phyloP scores from a whole-genome alignment of 2,329 filamentous ascomycete genomes.

The Penicillium sp. region DNA sequence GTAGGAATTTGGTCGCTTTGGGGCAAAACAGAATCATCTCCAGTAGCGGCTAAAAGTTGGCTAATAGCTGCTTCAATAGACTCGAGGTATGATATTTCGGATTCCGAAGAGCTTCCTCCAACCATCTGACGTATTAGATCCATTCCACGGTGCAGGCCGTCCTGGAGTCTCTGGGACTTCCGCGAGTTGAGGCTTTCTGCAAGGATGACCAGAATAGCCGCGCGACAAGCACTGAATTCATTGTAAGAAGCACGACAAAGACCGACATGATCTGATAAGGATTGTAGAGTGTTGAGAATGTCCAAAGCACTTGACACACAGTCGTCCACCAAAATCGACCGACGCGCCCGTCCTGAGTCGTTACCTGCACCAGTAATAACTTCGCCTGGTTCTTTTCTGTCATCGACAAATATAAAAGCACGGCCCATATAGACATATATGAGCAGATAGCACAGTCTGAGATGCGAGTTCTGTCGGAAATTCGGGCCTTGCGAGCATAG shows the following conservation, averaged over 20 bases:
- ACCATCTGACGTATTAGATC: constrained; percentile 52
- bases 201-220: constrained; percentile 50
- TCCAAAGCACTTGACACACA: constrained; percentile 53
- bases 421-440: constrained; percentile 54
- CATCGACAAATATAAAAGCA: constrained; percentile 48
- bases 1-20: constrained; percentile 30
- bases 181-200: constrained; percentile 36
- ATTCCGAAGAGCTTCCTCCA: constrained; percentile 51
- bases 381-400: constrained; percentile 21
- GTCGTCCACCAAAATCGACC: constrained; percentile 45
- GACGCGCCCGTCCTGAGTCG: constrained; percentile 24
- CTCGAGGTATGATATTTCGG: constrained; percentile 51
- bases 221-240: constrained; percentile 55
- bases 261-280: constrained; percentile 49
- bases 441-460: constrained; percentile 52
- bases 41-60: constrained; percentile 43
- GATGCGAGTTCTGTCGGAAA: constrained; percentile 50
- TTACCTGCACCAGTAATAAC: neutral
- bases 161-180: constrained; percentile 39
- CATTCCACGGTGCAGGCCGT: constrained; percentile 49
- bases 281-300: constrained; percentile 49
- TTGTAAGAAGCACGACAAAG: constrained; percentile 55
- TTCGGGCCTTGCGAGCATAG: constrained; percentile 38
- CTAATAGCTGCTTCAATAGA: constrained; percentile 49
- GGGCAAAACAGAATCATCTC: constrained; percentile 18